Base-by-base conservation (phyloP, 1,139 yeast genomes). In the Saccharomycopsis hybrid region DNA sequence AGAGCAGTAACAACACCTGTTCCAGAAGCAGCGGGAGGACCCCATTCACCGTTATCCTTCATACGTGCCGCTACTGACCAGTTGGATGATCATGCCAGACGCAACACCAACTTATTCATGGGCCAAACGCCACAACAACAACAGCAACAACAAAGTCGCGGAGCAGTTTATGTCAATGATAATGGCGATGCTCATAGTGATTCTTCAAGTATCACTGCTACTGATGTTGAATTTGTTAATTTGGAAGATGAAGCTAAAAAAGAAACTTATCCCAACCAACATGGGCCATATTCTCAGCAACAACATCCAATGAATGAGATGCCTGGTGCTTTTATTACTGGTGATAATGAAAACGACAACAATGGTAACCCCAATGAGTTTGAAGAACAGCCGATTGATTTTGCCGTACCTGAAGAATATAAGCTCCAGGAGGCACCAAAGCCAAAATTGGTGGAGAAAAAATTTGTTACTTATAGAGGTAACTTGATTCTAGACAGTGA, bases 401-500 rank as follows among this genome's bases (percentile, higher is more conserved):
- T 36, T 36, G 18, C 39, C 7, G 13, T 36, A 5, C 39, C 39
- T 5, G 7, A 36, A 13, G 39, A 36, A n/a, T 36, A 36, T 24
- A 11, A 36, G 24, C 9, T 9, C 18, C 39, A 36, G 24, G 39
- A 36, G 39, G 9, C 9, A 5, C 39, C 5, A 24, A 11, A 9
- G n/a, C 39, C 39, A 36, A 11, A 36, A 5, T 24, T 36, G 7
- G 13, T 24, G 5, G 39, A 36, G 24, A 49, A 43, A 31, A 45
- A 41, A 18, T 44, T 47, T 38, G n/a, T 50, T 27, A 56, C 70
- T 35, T 63, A 67, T 57, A 71, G 76, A 57, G 87, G 86, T 56
- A 80, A 81, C 63, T 79, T 80, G 60, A 77, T 80, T 36, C 72
- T 82, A 54, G 87, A 81, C 63, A 80, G 84, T 47, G 85, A 84